Conservation (phyloP, 192 early-diverging fungal species). For the Umbelopsis isabellina region DNA sequence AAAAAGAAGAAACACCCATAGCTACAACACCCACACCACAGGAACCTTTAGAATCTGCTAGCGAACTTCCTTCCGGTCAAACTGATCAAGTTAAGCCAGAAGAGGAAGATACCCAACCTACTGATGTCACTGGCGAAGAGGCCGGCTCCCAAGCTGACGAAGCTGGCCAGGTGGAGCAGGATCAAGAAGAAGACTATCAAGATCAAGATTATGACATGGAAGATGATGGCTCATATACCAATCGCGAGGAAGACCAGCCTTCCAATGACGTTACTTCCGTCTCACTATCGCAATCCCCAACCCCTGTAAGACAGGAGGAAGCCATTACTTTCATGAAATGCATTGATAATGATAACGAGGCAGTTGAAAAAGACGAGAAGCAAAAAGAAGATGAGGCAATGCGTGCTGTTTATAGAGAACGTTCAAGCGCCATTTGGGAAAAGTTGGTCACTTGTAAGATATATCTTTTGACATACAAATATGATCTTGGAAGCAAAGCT, state of each 20-base stretch:
- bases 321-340: constrained; percentile 8
- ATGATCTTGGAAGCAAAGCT: not conserved
- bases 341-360: constrained; percentile 18
- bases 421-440: constrained; percentile 33
- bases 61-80: too few relatives aligned
- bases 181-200: not conserved
- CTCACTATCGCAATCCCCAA: not conserved
- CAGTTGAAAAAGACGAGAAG: not conserved
- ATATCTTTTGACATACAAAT: not conserved
- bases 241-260: not conserved
- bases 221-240: constrained; percentile 14
- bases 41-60: too few relatives aligned
- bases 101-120: not conserved
- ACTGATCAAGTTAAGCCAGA: too few relatives aligned
- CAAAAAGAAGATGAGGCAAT: constrained; percentile 3
- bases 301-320: not conserved
- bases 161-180: not conserved
- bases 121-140: not conserved
- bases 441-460: constrained; percentile 37
- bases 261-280: not conserved
- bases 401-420: constrained; percentile 22
- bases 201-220: constrained; percentile 13
- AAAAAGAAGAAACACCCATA: too few relatives aligned
- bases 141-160: not conserved
- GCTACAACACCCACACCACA: too few relatives aligned